Base-by-base conservation (phyloP, 225 moss, liverwort and hornwort species). In the Marchantia paleacea region DNA sequence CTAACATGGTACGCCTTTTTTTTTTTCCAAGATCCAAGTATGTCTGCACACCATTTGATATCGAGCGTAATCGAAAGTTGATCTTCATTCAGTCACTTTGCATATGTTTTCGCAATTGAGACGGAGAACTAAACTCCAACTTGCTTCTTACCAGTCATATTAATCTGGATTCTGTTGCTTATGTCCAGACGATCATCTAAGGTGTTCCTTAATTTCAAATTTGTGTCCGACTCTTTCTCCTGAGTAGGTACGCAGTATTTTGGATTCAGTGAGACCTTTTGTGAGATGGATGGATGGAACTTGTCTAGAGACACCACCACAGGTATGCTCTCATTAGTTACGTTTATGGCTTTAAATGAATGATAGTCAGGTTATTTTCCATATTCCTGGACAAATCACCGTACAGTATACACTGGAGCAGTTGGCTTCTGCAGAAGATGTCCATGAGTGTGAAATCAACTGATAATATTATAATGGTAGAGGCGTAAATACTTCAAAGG, bases 271-370 rank as follows among this genome's bases (percentile, higher is more conserved):
- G 0, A 87, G 86, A 60, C 89, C 87, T 67, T 96, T 96, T 52
- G 82, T 92, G 2, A 80, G 96, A 50, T 96, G 96, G 96, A 94
- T 96, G 96, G 94, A 96, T 83, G 96, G 96, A 52, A 90, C 96
- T 52, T 96, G 94, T 78, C 80, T 96, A n/a, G 96, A 96, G 87
- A 94, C 94, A 15, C 86, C 75, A 8, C 90, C 91, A 62, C 96
- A 94, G 80, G 96, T 96, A 57, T 69, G 51, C 26, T 24, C 18
- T 6, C 28, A 0, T 69, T 15, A 69, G 31, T 39, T 39, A 39
- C 39, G 5, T 2, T 39, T 39, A 39, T 39, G 39, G 39, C 39
- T 39, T 39, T 39, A 39, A 39, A 39, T 39, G 5, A 2, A 2
- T 48, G 39, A 8, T 13, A 69, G 6, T 48, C 10, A 39, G 31